Base-by-base conservation (phyloP, 2,329 filamentous ascomycete species). In the Rhynchosporium agropyri region DNA sequence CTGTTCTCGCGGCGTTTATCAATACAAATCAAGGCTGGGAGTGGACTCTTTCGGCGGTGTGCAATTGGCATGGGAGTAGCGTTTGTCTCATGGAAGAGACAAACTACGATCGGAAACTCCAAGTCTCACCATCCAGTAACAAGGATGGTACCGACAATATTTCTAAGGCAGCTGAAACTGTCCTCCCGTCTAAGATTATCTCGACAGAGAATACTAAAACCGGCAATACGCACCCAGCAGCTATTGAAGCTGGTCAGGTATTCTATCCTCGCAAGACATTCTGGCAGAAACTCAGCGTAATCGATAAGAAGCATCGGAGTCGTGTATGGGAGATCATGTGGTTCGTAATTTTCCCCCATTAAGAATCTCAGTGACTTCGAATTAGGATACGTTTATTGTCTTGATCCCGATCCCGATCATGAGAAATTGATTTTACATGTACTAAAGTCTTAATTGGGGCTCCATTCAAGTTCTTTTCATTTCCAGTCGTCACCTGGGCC, bases 61-160 rank as follows among this genome's bases (percentile, higher is more conserved):
- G 80, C 83, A 6, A 84, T 87, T 45, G 78, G 85, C 63, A 74
- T 75, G 9, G 81, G 73, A 0, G 72, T 79, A 1, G 76, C 74
- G n/a, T 80, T 82, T 36, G 70, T 85, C 0, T 81, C 69, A 79
- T 85, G 76, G 84, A 86, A 70, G 84, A 86, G 71, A 85, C 84
- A 5, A 85, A 68, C 33, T 70, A 66, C 58, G 68, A 69, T 55
- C 63, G 68, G 9, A 60, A 62, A 42, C 50, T 54, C 13, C 42
- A 61, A n/a, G 38, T 53, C 12, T 49, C 59, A 3, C 63, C 59
- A 7, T 20, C 60, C 50, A 65, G 56, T 31, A 63, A 56, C 1
- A 57, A 42, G 12, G 48, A 51, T 13, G 64, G 64, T 29, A 54
- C 57, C 12, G 51, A 61, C 4, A 38, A 49, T 26, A 28, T 60